phyloP scores from a whole-genome alignment of 208 protist genomes.

The Trichomonas vaginalis region DNA sequence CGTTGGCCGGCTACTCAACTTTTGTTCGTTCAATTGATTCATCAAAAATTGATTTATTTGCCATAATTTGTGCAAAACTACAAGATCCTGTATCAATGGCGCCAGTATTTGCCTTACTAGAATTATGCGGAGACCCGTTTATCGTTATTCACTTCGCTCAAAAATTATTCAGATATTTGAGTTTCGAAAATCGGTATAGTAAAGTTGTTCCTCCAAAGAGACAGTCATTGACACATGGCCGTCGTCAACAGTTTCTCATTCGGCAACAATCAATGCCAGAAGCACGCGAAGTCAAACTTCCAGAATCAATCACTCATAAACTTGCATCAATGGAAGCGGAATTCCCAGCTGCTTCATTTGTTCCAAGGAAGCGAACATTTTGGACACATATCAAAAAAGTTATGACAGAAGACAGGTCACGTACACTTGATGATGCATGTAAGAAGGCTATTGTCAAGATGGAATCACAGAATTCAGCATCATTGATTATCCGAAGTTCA shows the following conservation, averaged over 20 bases:
- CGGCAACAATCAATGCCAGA: neutral
- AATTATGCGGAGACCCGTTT: neutral
- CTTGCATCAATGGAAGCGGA: neutral
- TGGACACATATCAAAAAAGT: neutral
- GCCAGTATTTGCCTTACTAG: neutral
- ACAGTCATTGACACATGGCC: neutral
- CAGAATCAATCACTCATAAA: neutral
- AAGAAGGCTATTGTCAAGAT: neutral
- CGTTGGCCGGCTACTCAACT: neutral
- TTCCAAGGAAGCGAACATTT: neutral
- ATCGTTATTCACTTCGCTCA: neutral
- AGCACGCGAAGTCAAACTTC: neutral
- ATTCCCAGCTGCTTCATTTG: neutral
- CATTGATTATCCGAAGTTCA: neutral
- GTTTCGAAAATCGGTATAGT: neutral
- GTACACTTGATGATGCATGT: neutral
- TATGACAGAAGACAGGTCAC: neutral
- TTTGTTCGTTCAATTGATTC: neutral
- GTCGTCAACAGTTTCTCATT: neutral
- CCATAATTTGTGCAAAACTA: neutral
- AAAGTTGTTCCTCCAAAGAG: neutral
- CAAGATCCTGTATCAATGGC: neutral
- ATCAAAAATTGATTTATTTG: neutral
- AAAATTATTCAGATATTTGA: neutral
- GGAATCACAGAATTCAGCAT: neutral